Base-by-base conservation (phyloP, 305 asterid genomes). In the Fraxinus nigra region DNA sequence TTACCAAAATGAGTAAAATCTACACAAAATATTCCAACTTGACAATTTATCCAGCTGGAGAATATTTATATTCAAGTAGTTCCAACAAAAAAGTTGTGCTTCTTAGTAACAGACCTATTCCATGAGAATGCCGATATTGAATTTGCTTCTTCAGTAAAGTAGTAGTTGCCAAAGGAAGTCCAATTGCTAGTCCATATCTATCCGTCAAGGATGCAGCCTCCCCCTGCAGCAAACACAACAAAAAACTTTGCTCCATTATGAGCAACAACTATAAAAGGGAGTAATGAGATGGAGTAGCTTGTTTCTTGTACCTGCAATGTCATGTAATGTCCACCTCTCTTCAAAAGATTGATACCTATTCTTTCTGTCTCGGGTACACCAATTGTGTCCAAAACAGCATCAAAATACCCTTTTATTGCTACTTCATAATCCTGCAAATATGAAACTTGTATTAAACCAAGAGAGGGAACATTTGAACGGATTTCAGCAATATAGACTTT, bases 241-340 rank as follows among this genome's bases (percentile, higher is more conserved):
- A 82, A 86, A 63, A 70, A 13, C 16, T 18, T 65, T 20, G 38
- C 26, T 82, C 73, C 18, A 65, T 69, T 30, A 63, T 72, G 26
- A 73, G 67, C n/a, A 22, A 26, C 70, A 69, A 16, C 26, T 35
- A 28, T 28, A 24, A 78, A 24, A 74, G 24, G 54, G 80, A 81
- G 74, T 16, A 37, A 80, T 16, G 37, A 38, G 16, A n/a, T 16
- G 9, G 54, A 69, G 46, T 40, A 22, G 61, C 59, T 37, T 51
- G 32, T 40, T 32, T 54, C 10, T 22, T 61, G 56, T 90, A 90
- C 99, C 99, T 96, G 99, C 89, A 96, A 78, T 37, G 98, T 96
- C 99, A 96, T 94, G 89, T 96, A 96, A 82, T 93, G 93, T 34
- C 99, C 99, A 63, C 98, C 98, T 91, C 90, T 94, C 92, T 85